Conservation (phyloP, 2,329 filamentous ascomycete species). For the Teratosphaeria zuluensis region DNA sequence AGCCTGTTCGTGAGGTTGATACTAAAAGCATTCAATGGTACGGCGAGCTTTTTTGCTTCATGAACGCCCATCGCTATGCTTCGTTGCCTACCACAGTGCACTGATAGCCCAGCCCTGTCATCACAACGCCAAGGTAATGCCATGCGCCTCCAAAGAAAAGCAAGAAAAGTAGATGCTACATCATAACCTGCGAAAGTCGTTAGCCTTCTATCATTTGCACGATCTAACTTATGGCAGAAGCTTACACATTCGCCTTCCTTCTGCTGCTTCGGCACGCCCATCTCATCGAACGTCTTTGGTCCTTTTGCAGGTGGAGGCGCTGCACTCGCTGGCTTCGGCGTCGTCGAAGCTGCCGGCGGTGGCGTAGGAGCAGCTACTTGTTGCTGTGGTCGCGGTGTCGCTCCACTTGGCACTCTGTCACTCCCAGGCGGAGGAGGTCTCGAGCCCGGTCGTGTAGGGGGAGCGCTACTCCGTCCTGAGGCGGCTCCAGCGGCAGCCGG, state of each 20-base stretch:
- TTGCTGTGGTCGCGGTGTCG: conserved; percentile 8
- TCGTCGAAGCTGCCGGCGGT: neutral
- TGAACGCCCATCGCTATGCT: neutral
- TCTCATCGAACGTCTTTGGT: conserved; percentile 93
- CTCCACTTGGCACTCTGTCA: neutral
- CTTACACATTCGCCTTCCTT: conserved; percentile 79
- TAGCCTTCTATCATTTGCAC: neutral
- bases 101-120: neutral
- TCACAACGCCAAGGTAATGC: neutral
- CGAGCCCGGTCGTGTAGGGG: conserved; percentile 9
- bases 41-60: neutral
- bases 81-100: neutral
- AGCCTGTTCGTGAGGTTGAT: too few species aligned
- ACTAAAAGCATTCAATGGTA: too few species aligned
- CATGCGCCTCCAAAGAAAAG: neutral
- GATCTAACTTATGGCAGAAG: neutral
- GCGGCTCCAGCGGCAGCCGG: neutral
- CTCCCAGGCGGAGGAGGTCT: conserved; percentile 4
- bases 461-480: conserved; percentile 1
- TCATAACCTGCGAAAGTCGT: neutral
- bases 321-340: conserved; percentile 1
- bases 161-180: neutral
- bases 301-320: conserved; percentile 52
- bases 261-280: conserved; percentile 83
- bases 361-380: neutral